Percentiles rank a stretch among this genome's conserved stretches.
Evolutionary conservation across 179 eudicot genomes (phyloP).

Genomic region (Beta lomatogona): DNA sequence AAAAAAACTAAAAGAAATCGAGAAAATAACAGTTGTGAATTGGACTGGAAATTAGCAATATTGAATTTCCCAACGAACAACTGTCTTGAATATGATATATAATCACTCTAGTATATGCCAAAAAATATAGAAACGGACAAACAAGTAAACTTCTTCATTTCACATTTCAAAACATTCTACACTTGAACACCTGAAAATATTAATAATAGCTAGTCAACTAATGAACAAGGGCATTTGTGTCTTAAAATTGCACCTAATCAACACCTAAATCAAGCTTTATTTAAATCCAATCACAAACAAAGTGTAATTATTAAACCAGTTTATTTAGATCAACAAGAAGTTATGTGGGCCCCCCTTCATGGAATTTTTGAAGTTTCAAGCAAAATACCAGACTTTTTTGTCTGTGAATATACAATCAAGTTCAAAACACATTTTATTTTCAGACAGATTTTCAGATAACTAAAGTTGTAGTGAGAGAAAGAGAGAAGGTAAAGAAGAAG

Average conservation of each 20-base stretch:
- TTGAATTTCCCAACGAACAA: constrained; percentile 9
- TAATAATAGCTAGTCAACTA: constrained; percentile 16
- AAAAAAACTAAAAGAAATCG: neutral
- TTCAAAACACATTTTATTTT: neutral
- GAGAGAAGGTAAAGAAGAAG: neutral
- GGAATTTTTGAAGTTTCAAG: constrained; percentile 19
- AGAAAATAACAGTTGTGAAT: neutral
- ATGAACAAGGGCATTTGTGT: neutral
- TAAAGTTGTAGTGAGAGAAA: neutral
- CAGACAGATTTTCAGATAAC: neutral
- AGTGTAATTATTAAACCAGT: neutral
- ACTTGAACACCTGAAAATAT: neutral
- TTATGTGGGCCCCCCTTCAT: constrained; percentile 9
- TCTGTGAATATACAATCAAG: constrained; percentile 19
- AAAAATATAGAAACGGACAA: constrained; percentile 5
- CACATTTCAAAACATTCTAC: constrained; percentile 12
- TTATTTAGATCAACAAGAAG: constrained; percentile 6
- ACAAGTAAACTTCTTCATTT: neutral
- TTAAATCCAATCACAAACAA: constrained; percentile 2
- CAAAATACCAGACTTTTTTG: constrained; percentile 13
- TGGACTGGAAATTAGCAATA: neutral
- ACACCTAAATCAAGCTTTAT: neutral
- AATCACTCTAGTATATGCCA: neutral
- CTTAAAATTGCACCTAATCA: neutral
- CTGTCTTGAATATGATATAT: neutral